Percentiles rank a stretch among this genome's conserved stretches.
Evolutionary conservation across 108 stramenopile species (phyloP).

Genomic region (Cyclotella cryptica): DNA sequence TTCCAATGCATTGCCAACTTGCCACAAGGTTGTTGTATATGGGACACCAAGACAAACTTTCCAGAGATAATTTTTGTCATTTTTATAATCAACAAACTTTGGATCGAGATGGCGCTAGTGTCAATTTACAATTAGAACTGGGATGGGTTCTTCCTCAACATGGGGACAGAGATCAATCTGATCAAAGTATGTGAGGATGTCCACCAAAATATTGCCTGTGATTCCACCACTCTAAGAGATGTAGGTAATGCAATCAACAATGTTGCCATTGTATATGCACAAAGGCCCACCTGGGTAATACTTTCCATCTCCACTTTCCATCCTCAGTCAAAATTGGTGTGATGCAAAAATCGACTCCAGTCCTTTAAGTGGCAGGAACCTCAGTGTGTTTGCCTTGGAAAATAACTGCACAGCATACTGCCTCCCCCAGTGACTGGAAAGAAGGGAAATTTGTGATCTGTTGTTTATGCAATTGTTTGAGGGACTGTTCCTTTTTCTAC

Average conservation of each 20-base stretch:
- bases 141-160: constrained; percentile 4
- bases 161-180: constrained; percentile 22
- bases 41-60: no score
- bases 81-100: constrained; percentile 23
- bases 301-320: background rate
- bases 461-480: background rate
- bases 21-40: no score
- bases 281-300: background rate
- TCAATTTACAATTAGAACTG: constrained; percentile 24
- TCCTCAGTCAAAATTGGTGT: constrained; percentile 3
- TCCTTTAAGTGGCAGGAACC: background rate
- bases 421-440: constrained; percentile 27
- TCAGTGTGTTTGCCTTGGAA: constrained; percentile 15
- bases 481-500: constrained; percentile 3
- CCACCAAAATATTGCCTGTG: constrained; percentile 14
- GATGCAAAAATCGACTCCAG: constrained; percentile 7
- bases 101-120: constrained; percentile 21
- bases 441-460: constrained; percentile 13
- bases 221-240: constrained; percentile 17
- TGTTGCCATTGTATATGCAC: constrained; percentile 30
- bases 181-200: constrained; percentile 23
- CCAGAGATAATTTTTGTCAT: constrained; percentile 24
- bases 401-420: constrained; percentile 25
- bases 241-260: background rate
- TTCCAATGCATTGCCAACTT: no score